Conservation (phyloP, 2,329 filamentous ascomycete species). For the Aspergillus sp. region DNA sequence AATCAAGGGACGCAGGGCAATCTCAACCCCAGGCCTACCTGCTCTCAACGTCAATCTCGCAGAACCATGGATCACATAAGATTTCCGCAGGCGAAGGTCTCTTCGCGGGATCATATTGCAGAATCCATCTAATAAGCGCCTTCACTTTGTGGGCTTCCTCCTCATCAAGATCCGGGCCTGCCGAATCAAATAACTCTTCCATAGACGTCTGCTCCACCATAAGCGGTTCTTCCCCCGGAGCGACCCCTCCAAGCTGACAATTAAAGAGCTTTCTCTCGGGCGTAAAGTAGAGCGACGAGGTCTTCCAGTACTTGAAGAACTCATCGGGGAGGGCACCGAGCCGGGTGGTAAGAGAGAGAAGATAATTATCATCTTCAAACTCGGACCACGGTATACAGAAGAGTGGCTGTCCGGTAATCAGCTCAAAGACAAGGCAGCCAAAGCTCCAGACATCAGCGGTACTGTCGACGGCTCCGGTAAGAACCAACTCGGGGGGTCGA, state of each 20-base stretch:
- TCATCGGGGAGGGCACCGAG: conserved; percentile 28
- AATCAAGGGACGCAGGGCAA: too few relatives aligned
- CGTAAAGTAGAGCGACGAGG: conserved; percentile 26
- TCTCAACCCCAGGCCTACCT: too few relatives aligned
- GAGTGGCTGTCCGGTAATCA: conserved; percentile 27
- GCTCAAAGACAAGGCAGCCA: conserved; percentile 32
- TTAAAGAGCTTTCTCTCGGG: conserved; percentile 21
- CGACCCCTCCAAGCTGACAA: conserved; percentile 20
- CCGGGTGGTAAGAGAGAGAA: conserved; percentile 25
- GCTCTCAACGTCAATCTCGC: conserved; percentile 15
- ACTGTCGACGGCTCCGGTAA: conserved; percentile 21
- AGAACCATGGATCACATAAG: conserved; percentile 32
- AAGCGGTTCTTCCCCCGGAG: conserved; percentile 23
- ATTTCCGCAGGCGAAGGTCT: conserved; percentile 28
- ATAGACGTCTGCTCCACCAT: conserved; percentile 21
- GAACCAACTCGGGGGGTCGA: conserved; percentile 30
- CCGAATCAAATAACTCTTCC: conserved; percentile 25
- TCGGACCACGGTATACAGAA: conserved; percentile 23
- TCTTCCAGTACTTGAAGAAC: conserved; percentile 24
- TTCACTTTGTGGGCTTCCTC: conserved; percentile 26
- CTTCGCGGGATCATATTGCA: conserved; percentile 29
- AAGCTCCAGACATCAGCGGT: conserved; percentile 34
- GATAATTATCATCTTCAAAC: conserved; percentile 29
- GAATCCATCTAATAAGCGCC: conserved; percentile 26
- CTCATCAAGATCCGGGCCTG: conserved; percentile 23